Base-by-base conservation (phyloP, 441 rosid genomes). In the Euphorbia celastroides region DNA sequence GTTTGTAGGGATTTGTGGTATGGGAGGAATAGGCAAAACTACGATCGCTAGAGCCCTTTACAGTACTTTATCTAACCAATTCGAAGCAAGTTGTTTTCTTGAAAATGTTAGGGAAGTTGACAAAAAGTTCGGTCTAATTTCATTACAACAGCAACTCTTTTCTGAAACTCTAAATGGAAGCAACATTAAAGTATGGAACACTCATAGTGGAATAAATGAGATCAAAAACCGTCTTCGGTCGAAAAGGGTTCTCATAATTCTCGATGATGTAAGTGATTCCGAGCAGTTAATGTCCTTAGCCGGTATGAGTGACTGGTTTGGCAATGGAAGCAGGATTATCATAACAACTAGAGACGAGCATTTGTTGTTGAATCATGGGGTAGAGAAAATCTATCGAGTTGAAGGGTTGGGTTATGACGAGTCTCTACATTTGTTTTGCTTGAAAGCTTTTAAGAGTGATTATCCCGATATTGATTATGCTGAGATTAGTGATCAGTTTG, bases 321-420 rank as follows among this genome's bases (percentile, higher is more conserved):
- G 71, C 27, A 20, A 1, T 22, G 71, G 68, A 55, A 72, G 72
- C 25, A 61, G 75, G 30, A 67, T 72, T 5, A 67, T 72, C 23
- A 59, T 72, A 13, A 72, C 75, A 5, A 67, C 68, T 13, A 66
- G 75, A 57, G 68, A 72, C 25, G 52, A 67, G 13, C 75, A 67
- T 54, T 13, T 62, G 38, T 58, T 67, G 70, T 11, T 13, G 4
- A 12, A 17, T 1, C 57, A 58, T 46, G 70, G 60, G n/a, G 60
- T 50, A 11, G 65, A 64, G 6, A 32, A 46, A 22, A 57, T 70
- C 22, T 70, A 64, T 8, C n/a, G n/a, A 7, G 61, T 65, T 17
- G 19, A 50, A 32, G 58, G n/a, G 13, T 58, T 65, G 60, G 19
- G 2, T 65, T 20, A 23, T 11, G 61, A 36, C 5, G 69, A 65